Conservation (phyloP, 2,329 filamentous ascomycete genomes). For the Epichloe amarillans region DNA sequence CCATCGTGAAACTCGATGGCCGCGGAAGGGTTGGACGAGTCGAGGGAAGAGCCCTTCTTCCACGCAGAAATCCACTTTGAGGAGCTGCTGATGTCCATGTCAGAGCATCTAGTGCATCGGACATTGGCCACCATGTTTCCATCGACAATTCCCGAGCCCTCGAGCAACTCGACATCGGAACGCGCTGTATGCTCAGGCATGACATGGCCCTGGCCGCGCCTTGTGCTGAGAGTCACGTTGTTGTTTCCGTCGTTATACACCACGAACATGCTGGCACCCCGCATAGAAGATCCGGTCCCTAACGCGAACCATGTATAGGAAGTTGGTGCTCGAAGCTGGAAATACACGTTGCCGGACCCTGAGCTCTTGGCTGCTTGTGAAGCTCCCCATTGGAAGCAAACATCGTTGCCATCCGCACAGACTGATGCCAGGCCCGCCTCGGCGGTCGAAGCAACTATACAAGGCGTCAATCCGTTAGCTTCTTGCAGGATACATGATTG, state of each 20-base stretch:
- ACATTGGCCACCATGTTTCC: slow-evolving; percentile 48
- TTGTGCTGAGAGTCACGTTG: slow-evolving; percentile 49
- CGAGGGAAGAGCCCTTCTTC: slow-evolving; percentile 31
- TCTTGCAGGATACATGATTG: background rate
- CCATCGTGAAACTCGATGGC: slow-evolving; percentile 34
- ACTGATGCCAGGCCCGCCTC: background rate
- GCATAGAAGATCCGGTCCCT: slow-evolving; percentile 43
- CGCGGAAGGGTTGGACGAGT: slow-evolving; percentile 26
- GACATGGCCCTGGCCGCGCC: slow-evolving; percentile 32
- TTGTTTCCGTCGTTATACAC: slow-evolving; percentile 44
- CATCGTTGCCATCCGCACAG: background rate
- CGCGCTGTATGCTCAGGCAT: slow-evolving; percentile 33
- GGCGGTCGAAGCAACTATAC: background rate
- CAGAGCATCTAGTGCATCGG: slow-evolving; percentile 37
- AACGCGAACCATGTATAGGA: slow-evolving; percentile 44
- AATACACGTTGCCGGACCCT: slow-evolving; percentile 42
- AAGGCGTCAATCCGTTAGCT: background rate
- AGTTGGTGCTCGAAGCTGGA: slow-evolving; percentile 43
- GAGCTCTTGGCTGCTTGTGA: slow-evolving; percentile 34
- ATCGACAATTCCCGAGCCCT: slow-evolving; percentile 41
- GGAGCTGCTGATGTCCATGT: slow-evolving; percentile 27
- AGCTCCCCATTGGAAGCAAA: slow-evolving; percentile 44
- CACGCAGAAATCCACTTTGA: slow-evolving; percentile 42
- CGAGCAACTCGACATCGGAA: slow-evolving; percentile 37
- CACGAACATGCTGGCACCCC: slow-evolving; percentile 46